Conservation (phyloP, 495 filamentous ascomycete species). For the Talaromyces thailandensis region DNA sequence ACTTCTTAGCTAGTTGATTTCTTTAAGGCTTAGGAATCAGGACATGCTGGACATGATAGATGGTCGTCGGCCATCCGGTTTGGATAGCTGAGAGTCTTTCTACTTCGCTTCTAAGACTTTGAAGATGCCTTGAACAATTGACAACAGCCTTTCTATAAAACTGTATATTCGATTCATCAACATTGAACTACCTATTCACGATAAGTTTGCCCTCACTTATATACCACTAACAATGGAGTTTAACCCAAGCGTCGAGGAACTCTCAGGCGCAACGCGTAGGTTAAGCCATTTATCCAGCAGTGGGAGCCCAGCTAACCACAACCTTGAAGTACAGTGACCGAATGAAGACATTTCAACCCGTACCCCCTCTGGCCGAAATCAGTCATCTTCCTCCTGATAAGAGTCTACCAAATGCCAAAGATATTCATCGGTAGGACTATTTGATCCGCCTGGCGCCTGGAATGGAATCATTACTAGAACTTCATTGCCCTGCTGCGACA, state of each 20-base stretch:
- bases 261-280: not conserved
- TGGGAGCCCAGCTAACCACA: not conserved
- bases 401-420: not conserved
- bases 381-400: not conserved
- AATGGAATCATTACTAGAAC: not conserved
- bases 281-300: not conserved
- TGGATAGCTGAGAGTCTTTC: not conserved
- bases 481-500: not conserved
- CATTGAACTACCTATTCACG: not conserved
- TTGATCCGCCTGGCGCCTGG: too few species aligned
- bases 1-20: not conserved
- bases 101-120: not conserved
- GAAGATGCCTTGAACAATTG: not conserved
- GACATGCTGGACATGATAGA: not conserved
- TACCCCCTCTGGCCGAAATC: not conserved
- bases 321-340: not conserved
- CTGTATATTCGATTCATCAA: not conserved
- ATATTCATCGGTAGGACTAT: not conserved
- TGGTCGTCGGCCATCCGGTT: not conserved
- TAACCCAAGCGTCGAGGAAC: not conserved
- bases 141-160: not conserved
- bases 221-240: not conserved
- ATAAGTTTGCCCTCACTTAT: not conserved
- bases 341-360: not conserved
- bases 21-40: not conserved